Percentiles rank a stretch among this genome's conserved stretches.
phyloP scores from a whole-genome alignment of 352 stramenopile species.

The Thraustotheca clavata region DNA sequence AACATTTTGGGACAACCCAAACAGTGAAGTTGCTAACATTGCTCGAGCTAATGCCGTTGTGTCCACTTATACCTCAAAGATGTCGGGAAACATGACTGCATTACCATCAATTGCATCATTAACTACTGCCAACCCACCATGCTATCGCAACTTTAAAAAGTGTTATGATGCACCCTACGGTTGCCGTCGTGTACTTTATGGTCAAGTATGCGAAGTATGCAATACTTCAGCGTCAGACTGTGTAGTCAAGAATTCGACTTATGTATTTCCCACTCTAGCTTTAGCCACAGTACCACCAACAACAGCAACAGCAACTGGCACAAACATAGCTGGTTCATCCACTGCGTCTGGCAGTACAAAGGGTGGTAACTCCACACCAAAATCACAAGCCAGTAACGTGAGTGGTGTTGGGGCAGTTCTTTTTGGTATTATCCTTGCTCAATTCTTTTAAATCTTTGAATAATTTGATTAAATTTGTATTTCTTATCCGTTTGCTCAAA shows the following conservation, averaged over 20 bases:
- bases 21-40: slow-evolving; percentile 33
- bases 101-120: slow-evolving; percentile 39
- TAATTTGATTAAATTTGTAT: too few relatives aligned
- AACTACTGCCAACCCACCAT: slow-evolving; percentile 42
- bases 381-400: too few relatives aligned
- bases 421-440: too few relatives aligned
- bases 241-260: neutral
- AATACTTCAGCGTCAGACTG: slow-evolving; percentile 23
- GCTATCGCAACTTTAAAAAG: slow-evolving; percentile 49
- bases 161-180: slow-evolving; percentile 37
- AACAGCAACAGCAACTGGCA: neutral
- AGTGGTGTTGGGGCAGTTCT: too few relatives aligned
- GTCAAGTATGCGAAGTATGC: slow-evolving; percentile 56
- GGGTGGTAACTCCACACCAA: too few relatives aligned
- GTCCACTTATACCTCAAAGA: slow-evolving; percentile 35
- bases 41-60: slow-evolving; percentile 39
- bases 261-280: neutral
- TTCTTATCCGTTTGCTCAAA: too few relatives aligned
- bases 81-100: slow-evolving; percentile 32
- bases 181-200: slow-evolving; percentile 49
- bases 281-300: neutral
- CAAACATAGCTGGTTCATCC: neutral
- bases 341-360: neutral
- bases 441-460: too few relatives aligned
- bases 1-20: slow-evolving; percentile 56